These are phyloP conservation scores for Mortierella claussenii DNA, from an alignment of 192 early-diverging fungal species.

Conservation along the genomic window DNA sequence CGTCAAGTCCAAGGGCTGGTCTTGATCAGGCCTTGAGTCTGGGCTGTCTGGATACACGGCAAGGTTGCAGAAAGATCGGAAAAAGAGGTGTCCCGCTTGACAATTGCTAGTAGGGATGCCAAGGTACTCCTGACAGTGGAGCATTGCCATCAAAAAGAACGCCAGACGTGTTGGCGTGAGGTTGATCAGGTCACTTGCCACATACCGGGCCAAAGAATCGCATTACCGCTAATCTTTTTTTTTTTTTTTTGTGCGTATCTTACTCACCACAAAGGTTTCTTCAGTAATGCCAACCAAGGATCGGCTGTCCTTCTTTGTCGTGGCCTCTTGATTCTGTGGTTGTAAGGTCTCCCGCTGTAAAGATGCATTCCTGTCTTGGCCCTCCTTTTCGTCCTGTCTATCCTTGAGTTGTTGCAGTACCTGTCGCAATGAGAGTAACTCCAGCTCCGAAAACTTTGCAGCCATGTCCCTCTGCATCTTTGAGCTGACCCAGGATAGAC, in stretches of 20 bases:
- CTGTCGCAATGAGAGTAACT: conserved; percentile 34
- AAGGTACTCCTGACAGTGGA: conserved; percentile 23
- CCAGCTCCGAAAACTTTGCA: conserved; percentile 26
- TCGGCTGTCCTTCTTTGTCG: conserved; percentile 2
- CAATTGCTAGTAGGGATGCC: conserved; percentile 14
- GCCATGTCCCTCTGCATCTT: conserved; percentile 25
- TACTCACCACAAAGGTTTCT: conserved; percentile 30
- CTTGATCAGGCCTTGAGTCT: background rate
- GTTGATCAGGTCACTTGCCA: too few relatives aligned
- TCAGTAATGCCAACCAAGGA: conserved; percentile 28
- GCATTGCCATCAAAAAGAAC: too few relatives aligned
- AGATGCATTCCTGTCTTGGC: background rate
- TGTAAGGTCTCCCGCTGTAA: too few relatives aligned
- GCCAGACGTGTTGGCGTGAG: too few relatives aligned
- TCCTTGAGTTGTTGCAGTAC: conserved; percentile 27
- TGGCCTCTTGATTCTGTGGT: too few relatives aligned
- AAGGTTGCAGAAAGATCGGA: conserved; percentile 45
- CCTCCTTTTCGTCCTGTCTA: conserved; percentile 5
- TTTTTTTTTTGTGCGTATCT: background rate
- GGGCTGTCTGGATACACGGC: conserved; percentile 27
- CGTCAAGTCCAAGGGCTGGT: conserved; percentile 4
- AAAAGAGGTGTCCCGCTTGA: conserved; percentile 19
- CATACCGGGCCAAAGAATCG: too few relatives aligned
- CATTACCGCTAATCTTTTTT: background rate
- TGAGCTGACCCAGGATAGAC: conserved; percentile 23